Evolutionary conservation across 345 rosid genomes (phyloP), one percentile per base, ranked within the genome.

Genomic region (Sonneratia alba): DNA sequence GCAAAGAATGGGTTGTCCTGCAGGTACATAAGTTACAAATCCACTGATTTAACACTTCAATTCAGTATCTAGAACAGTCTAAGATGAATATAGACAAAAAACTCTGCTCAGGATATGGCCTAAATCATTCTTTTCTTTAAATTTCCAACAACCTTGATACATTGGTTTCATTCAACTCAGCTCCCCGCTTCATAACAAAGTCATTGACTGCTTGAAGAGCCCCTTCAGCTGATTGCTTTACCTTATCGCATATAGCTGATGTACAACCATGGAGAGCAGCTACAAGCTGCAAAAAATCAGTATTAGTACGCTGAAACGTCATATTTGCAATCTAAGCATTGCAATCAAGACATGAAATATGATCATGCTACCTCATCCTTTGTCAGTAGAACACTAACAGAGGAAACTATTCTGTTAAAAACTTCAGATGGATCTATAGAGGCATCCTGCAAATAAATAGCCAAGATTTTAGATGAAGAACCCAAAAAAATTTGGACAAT

Each of bases 371-470:
- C 98, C 98, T 94, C 98, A 38, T 87, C 87, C 80, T 80, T 87
- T 15, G 86, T 85, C 78, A 94, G 76, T 69, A 91, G 87, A 72
- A 78, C 76, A 84, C 95, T 88, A 66, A 86, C 77, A 71, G 97
- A 94, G 49, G 91, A 85, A 74, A 91, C 91, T 73, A 94, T 87
- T 85, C 98, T 85, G 83, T 94, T 91, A 71, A 90, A 94, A 84
- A 94, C 95, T 82, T 94, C 96, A 21, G 98, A 94, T 55, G 97
- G 98, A 80, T 94, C 98, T 73, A 94, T 94, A 63, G 98, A 94
- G 77, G 97, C 91, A 85, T 94, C 97, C 98, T 94, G 93, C 74
- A 79, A 59, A 77, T 36, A 74, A 68, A 45, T 45, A 34, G 43
- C 69, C n/a, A 66, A 57, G 3, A 67, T 37, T 63, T 14, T 27